Evolutionary conservation across 2,329 filamentous ascomycete genomes (phyloP).

Genomic region (Calonectria henricotiae): DNA sequence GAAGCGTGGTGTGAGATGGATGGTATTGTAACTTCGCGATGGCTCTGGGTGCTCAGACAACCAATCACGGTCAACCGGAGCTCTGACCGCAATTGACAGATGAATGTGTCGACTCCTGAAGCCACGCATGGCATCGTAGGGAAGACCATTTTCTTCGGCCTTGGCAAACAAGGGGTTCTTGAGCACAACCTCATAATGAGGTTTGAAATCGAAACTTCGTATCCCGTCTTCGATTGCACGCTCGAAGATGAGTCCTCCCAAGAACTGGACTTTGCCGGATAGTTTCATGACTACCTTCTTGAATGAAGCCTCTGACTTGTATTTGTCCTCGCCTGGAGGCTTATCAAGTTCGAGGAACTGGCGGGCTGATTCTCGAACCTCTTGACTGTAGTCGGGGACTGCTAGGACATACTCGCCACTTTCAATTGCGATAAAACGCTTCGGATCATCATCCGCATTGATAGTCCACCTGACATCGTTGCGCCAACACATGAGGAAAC

Average conservation of each 20-base stretch:
- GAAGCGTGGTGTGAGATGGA: constrained; percentile 94
- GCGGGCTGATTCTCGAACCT: constrained; percentile 79
- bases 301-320: constrained; percentile 85
- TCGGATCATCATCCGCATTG: constrained; percentile 87
- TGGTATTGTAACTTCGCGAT: constrained; percentile 94
- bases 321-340: constrained; percentile 74
- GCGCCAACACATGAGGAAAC: constrained; percentile 98
- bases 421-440: constrained; percentile 94
- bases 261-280: constrained; percentile 95
- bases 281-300: constrained; percentile 99
- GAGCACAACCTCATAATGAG: constrained; percentile 92
- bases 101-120: constrained; percentile 98
- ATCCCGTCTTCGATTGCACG: constrained; percentile 80
- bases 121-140: constrained; percentile 95
- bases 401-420: constrained; percentile 96
- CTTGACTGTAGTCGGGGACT: constrained; percentile 92
- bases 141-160: constrained; percentile 64
- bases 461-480: constrained; percentile 93
- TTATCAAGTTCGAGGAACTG: constrained; percentile 71
- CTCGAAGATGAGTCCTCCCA: constrained; percentile 93
- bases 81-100: constrained; percentile 91
- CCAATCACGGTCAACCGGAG: constrained; percentile 92
- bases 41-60: constrained; percentile 80
- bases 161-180: constrained; percentile 85
- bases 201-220: constrained; percentile 89